Evolutionary conservation across 2,329 filamentous ascomycete species (phyloP).

Genomic region (Talaromyces sp.): DNA sequence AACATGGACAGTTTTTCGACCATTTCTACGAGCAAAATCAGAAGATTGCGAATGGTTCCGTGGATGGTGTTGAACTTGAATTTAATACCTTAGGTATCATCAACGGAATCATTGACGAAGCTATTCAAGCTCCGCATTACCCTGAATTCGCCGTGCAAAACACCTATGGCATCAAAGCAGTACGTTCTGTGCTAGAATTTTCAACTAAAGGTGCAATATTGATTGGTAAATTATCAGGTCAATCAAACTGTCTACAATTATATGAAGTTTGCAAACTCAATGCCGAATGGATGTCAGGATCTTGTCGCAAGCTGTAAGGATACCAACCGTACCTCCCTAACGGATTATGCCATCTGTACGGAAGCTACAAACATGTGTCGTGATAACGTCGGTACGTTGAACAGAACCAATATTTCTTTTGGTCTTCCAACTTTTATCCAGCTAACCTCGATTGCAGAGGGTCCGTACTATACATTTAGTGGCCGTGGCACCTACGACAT

Average conservation of each 20-base stretch:
- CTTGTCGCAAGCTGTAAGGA: slow-evolving; percentile 69
- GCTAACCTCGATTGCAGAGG: slow-evolving; percentile 37
- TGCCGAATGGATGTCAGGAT: slow-evolving; percentile 62
- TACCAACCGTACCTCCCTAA: slow-evolving; percentile 61
- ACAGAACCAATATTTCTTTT: too few species aligned
- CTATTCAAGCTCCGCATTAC: slow-evolving; percentile 54
- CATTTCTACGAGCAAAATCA: slow-evolving; percentile 62
- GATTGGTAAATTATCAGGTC: slow-evolving; percentile 31
- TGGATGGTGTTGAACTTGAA: slow-evolving; percentile 54
- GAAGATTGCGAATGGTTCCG: slow-evolving; percentile 54
- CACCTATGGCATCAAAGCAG: slow-evolving; percentile 56
- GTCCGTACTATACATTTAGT: slow-evolving; percentile 57
- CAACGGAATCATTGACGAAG: slow-evolving; percentile 60
- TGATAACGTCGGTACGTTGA: slow-evolving; percentile 53
- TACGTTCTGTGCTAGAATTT: slow-evolving; percentile 15
- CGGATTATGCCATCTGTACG: slow-evolving; percentile 54
- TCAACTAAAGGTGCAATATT: not conserved
- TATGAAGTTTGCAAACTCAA: slow-evolving; percentile 61
- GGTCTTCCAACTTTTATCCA: too few species aligned
- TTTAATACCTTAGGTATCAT: slow-evolving; percentile 59
- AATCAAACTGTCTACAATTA: slow-evolving; percentile 64
- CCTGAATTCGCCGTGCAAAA: slow-evolving; percentile 59
- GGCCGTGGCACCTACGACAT: slow-evolving; percentile 65
- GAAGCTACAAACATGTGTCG: slow-evolving; percentile 60
- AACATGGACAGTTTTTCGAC: slow-evolving; percentile 51